These are phyloP conservation scores for Aspergillus luchuensis DNA, from an alignment of 2,329 filamentous ascomycete species.

Conservation along the genomic window DNA sequence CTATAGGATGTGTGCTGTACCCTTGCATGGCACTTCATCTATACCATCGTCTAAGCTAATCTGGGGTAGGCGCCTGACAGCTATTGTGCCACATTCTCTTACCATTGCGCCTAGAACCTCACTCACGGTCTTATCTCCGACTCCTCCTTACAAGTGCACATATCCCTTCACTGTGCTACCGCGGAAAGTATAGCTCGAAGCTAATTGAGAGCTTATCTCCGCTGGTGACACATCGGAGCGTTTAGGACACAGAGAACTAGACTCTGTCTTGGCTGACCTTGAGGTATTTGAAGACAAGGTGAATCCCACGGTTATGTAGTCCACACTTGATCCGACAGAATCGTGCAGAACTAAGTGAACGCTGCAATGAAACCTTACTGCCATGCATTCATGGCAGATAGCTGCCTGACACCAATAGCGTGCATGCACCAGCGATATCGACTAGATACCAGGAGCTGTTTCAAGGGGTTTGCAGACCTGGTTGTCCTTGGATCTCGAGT, in stretches of 20 bases:
- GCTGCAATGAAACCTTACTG: slow-evolving; percentile 5
- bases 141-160: slow-evolving; percentile 1
- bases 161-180: slow-evolving; percentile 6
- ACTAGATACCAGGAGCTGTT: neutral
- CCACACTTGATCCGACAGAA: neutral
- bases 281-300: slow-evolving; percentile 1
- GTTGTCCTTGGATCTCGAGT: neutral
- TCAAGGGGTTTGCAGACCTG: neutral
- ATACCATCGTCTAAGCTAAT: slow-evolving; percentile 3
- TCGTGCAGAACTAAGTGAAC: neutral
- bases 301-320: neutral
- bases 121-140: neutral
- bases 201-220: neutral
- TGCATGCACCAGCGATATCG: neutral
- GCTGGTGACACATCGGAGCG: neutral
- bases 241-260: neutral
- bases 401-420: neutral
- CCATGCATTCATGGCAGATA: neutral
- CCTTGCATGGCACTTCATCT: slow-evolving; percentile 5
- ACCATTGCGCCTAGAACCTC: neutral
- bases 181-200: neutral
- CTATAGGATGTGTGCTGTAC: neutral
- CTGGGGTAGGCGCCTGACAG: slow-evolving; percentile 9
- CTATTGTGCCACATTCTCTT: neutral
- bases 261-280: neutral